Conservation (phyloP, 2,329 filamentous ascomycete genomes). For the Botrytis squamosa region DNA sequence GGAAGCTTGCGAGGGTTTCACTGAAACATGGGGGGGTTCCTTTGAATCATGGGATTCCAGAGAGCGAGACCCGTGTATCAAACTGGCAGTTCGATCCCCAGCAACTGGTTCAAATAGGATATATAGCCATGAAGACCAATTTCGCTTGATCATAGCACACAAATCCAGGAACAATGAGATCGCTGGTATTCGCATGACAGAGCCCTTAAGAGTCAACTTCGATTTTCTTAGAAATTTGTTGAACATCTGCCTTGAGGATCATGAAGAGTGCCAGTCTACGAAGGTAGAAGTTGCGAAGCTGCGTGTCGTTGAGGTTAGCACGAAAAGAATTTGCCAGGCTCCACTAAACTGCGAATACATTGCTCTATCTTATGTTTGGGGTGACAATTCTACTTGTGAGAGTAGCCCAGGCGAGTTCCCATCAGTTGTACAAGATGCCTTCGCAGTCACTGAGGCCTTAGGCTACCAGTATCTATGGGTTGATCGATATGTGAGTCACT, state of each 20-base stretch:
- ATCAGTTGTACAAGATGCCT: neutral
- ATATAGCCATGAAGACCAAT: too few species aligned
- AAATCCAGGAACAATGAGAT: too few species aligned
- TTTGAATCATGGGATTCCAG: too few species aligned
- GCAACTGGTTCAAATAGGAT: too few species aligned
- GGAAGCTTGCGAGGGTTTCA: fast-evolving
- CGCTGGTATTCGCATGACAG: too few species aligned
- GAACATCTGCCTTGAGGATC: neutral
- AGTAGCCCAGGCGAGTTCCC: neutral
- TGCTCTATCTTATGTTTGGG: neutral
- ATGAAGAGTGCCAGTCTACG: neutral
- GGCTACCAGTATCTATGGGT: neutral
- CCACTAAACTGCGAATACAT: neutral
- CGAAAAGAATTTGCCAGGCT: neutral
- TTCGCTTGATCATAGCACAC: too few species aligned
- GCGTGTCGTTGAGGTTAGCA: neutral
- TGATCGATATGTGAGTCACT: neutral
- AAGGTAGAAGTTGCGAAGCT: neutral
- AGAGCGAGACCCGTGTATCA: too few species aligned
- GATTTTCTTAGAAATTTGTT: neutral
- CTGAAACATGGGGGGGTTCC: too few species aligned
- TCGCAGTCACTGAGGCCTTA: neutral
- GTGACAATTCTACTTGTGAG: neutral
- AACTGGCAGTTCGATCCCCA: too few species aligned
- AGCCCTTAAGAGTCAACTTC: neutral